Base-by-base conservation (phyloP, 139 green algal species). In the Asterochloris erici region DNA sequence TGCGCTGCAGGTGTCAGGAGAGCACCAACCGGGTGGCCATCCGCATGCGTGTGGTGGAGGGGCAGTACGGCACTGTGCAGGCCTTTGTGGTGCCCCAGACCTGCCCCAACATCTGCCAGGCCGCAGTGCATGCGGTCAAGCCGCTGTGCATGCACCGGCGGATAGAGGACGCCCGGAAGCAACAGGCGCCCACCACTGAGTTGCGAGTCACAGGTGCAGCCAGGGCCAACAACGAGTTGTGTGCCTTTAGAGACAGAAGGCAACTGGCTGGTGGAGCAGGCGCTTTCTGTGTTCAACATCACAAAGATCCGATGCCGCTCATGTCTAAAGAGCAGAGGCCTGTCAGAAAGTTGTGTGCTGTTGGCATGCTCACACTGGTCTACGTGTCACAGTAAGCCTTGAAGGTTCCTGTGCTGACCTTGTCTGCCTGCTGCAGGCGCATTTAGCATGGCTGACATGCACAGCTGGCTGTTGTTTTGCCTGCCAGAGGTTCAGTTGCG, bases 81-180 rank as follows among this genome's bases (percentile, higher is more conserved):
- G 76, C 75, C 24, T 90, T 85, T 74, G 70, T 93, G 62, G 85
- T 94, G 63, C 89, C 91, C 23, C 79, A 86, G 78, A 87, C 86
- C 63, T 73, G 77, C 9, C 90, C 90, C 77, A 92, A 91, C 82
- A 87, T 86, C 14, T 90, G 82, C 77, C 68, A 84, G 71, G 81
- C 84, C 24, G 81, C 89, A 16, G 68, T 73, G 23, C 87, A 91
- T 38, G 38, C 82, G 74, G 90, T 95, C 85, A 87, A 86, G 76
- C 87, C 90, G 12, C 86, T 95, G 26, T 94, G 90, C 87, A 84
- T 95, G 73, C 92, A 95, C 83, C 81, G 85, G 74, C 83, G 86
- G 26, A 80, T 89, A 38, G 28, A 77, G 9, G 68, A 69, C 54
- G 61, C 80, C 73, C 62, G 78, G 61, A 82, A 88, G 28, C 63